Base-by-base conservation (phyloP, 305 asterid genomes). In the Fraxinus nigra region DNA sequence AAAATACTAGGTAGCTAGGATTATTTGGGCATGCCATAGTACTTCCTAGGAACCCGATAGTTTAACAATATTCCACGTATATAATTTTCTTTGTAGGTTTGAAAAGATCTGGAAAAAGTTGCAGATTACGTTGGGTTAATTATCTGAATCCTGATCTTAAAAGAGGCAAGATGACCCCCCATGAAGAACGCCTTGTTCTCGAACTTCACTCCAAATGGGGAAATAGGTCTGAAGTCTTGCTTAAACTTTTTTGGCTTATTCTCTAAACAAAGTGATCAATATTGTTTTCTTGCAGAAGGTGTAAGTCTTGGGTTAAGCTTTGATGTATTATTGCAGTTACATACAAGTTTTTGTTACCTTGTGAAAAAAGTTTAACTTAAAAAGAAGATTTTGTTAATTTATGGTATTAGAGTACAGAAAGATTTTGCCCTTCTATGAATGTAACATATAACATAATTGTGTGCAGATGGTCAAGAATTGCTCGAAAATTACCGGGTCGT, bases 71-170 rank as follows among this genome's bases (percentile, higher is more conserved):
- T 61, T 9, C 24, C 34, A 10, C 40, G 2, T 67, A 7, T 28
- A 10, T 65, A 24, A 81, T 6, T 65, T 32, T 34, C 20, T n/a
- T 69, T 83, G 61, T 85, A 95, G 98, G 98, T 85, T 79, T 95
- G 83, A 94, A 91, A 84, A 89, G 99, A 86, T 91, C 94, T 20
- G 99, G 99, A 61, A 95, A 95, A 84, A 94, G 99, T 82, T 95
- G 98, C 93, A 86, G 99, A 90, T 82, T 95, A 82, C 93, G 99
- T 78, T 95, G 99, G 98, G 98, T 95, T 85, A 95, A 95, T 82
- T 95, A 95, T 84, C 89, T 95, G 46, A 92, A 94, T 76, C 99
- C 99, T 18, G 95, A 93, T 61, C 97, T 95, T 81, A 94, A 93
- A 78, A 80, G 95, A 81, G 97, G 92, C 54, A 95, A 94, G 86